Evolutionary conservation across 2,329 filamentous ascomycete genomes (phyloP).

Genomic region (Dactylellina drechsleri): DNA sequence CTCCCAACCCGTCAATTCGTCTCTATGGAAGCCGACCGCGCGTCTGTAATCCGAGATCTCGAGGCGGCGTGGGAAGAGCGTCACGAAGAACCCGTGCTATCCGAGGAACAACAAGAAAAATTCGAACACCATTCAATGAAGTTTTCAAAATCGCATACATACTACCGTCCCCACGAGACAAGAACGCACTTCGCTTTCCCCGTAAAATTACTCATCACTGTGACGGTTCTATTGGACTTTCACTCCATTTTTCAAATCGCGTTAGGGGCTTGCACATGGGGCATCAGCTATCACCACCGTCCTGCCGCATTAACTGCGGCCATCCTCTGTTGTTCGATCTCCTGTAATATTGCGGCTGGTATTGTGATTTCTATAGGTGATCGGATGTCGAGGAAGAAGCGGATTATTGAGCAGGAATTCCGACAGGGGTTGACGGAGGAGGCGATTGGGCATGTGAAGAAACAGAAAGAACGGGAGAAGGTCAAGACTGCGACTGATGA

Average conservation of each 20-base stretch:
- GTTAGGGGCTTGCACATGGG: constrained; percentile 81
- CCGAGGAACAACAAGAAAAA: constrained; percentile 72
- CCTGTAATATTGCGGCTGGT: constrained; percentile 79
- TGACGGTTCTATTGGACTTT: constrained; percentile 80
- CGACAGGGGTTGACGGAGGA: constrained; percentile 78
- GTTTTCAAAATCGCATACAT: constrained; percentile 83
- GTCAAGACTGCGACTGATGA: constrained; percentile 61
- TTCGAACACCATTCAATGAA: constrained; percentile 82
- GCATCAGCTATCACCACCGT: constrained; percentile 75
- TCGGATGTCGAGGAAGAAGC: constrained; percentile 81
- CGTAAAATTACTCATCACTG: constrained; percentile 75
- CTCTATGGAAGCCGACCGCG: constrained; percentile 64
- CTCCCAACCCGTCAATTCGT: constrained; percentile 66
- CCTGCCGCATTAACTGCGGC: constrained; percentile 79
- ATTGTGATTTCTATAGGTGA: constrained; percentile 81
- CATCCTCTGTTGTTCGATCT: constrained; percentile 81
- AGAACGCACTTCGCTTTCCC: constrained; percentile 83
- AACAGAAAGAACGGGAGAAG: constrained; percentile 67
- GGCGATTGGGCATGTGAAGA: constrained; percentile 65
- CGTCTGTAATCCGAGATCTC: constrained; percentile 58
- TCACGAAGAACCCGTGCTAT: constrained; percentile 71
- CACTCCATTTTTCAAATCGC: constrained; percentile 84
- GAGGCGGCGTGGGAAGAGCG: constrained; percentile 55
- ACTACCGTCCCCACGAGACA: constrained; percentile 90
- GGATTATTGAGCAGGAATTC: constrained; percentile 80